Percentiles rank a stretch among this genome's conserved stretches.
These are phyloP conservation scores for Kuraishia piskuri DNA, from an alignment of 805 yeast genomes.

Conservation along the genomic window DNA sequence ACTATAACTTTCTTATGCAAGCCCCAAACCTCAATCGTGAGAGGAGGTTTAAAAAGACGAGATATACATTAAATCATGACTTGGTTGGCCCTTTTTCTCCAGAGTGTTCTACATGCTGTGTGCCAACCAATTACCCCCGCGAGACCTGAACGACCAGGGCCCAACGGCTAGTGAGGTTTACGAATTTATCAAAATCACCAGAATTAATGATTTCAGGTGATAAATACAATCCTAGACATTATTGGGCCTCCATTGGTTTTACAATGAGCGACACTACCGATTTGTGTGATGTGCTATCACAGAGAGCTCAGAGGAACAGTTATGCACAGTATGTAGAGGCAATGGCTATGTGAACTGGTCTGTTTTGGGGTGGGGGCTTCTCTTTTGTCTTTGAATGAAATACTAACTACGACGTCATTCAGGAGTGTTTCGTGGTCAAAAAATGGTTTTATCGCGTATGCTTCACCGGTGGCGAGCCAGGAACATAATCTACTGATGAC, in stretches of 20 bases:
- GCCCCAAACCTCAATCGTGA: too few species aligned
- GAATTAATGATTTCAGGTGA: too few species aligned
- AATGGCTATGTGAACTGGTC: too few species aligned
- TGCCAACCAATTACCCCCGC: background rate
- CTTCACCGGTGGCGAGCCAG: conserved; percentile 24
- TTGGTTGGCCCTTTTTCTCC: too few species aligned
- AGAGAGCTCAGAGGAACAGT: background rate
- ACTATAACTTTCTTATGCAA: too few species aligned
- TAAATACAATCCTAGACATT: too few species aligned
- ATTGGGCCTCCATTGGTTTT: too few species aligned
- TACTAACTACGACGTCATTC: background rate
- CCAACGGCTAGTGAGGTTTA: too few species aligned
- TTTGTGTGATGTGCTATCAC: background rate
- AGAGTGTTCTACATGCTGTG: background rate
- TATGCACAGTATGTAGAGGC: background rate
- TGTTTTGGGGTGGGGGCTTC: background rate
- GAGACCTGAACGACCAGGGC: background rate
- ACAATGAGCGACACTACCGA: background rate
- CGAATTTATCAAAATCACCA: too few species aligned
- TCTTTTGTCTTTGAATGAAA: background rate
- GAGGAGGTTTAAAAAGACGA: too few species aligned
- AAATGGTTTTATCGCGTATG: conserved; percentile 76
- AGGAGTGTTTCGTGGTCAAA: conserved; percentile 63
- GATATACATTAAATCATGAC: too few species aligned
- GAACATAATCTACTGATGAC: conserved; percentile 45